Evolutionary conservation across 2,329 filamentous ascomycete genomes (phyloP).

Genomic region (Zasmidium angulare): DNA sequence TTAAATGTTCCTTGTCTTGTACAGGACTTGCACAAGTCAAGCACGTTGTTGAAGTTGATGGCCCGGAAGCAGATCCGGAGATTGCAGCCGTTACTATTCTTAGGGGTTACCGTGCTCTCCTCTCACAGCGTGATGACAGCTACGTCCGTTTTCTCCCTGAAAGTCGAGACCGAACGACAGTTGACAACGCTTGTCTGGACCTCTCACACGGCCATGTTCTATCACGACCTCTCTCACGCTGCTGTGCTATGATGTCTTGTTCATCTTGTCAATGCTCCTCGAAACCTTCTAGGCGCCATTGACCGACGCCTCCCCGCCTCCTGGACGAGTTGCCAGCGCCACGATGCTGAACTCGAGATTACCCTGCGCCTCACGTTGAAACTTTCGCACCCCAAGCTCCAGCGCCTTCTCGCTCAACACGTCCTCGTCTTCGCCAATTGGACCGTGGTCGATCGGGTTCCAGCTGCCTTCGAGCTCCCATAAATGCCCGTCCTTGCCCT

Average conservation of each 20-base stretch:
- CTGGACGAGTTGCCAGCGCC: slow-evolving; percentile 37
- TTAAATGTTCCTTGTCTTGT: neutral
- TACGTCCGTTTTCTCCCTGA: neutral
- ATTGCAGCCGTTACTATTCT: neutral
- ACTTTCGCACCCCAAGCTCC: slow-evolving; percentile 40
- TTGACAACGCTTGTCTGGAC: neutral
- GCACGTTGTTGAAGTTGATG: neutral
- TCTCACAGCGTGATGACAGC: neutral
- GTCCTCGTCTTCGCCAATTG: slow-evolving; percentile 43
- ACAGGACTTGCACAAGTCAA: neutral
- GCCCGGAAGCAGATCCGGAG: neutral
- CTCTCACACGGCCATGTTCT: neutral
- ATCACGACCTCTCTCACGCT: neutral
- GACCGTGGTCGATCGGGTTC: slow-evolving; percentile 47
- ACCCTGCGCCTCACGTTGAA: slow-evolving; percentile 39
- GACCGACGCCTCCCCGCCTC: neutral
- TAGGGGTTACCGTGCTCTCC: neutral
- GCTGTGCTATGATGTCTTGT: neutral
- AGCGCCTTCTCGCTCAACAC: slow-evolving; percentile 45
- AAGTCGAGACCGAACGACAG: neutral
- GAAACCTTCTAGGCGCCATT: neutral
- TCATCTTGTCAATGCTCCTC: neutral
- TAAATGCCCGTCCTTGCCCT: slow-evolving; percentile 45
- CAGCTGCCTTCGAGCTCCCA: slow-evolving; percentile 49
- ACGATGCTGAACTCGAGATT: slow-evolving; percentile 47